Base-by-base conservation (phyloP, 1,284 basidiomycete genomes). In the Sphaerobolus stellatus region DNA sequence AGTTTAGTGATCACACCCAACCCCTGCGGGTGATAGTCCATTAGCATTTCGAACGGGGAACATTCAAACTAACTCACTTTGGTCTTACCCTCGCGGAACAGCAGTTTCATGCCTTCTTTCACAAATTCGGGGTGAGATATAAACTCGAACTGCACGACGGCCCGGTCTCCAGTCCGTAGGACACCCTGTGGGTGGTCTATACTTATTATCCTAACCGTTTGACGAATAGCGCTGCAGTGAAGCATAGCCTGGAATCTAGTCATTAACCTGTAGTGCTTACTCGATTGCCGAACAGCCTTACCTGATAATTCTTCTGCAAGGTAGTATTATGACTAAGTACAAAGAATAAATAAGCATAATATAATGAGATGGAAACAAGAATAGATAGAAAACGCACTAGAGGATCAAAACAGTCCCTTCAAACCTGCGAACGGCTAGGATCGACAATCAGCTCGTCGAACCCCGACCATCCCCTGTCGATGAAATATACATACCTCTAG, bases 51-150 rank as follows among this genome's bases (percentile, higher is more conserved):
- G 11, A 11, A 8, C 20, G 38, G 18, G 24, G 22, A 8, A n/a
- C 7, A 20, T 7, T 9, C 11, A 28, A 14, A 14, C 7, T 7
- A 9, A 46, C 70, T 22, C 50, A 89, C 92, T 78, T 95, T 96
- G 1, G 93, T 95, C 75, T 92, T 93, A 5, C 93, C 94, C 71
- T 97, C 94, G 47, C 94, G 79, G 68, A 96, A 92, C 16, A 97
- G 71, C 28, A 97, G 77, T 68, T 94, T 91, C 84, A 93, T 92
- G 7, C 94, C 94, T 62, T 87, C 86, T 69, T 94, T 94, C 62
- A 97, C 77, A 67, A 85, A 95, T 73, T 97, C 94, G 1, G 92
- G 90, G 54, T 89, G 89, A 9, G 89, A 87, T 58, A 94, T 89
- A 64, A 94, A 94, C 69, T 95, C 92, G 63, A 98, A 97, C 27